These are phyloP conservation scores for Atalantia buxifolia DNA, from an alignment of 345 rosid species.

Conservation along the genomic window DNA sequence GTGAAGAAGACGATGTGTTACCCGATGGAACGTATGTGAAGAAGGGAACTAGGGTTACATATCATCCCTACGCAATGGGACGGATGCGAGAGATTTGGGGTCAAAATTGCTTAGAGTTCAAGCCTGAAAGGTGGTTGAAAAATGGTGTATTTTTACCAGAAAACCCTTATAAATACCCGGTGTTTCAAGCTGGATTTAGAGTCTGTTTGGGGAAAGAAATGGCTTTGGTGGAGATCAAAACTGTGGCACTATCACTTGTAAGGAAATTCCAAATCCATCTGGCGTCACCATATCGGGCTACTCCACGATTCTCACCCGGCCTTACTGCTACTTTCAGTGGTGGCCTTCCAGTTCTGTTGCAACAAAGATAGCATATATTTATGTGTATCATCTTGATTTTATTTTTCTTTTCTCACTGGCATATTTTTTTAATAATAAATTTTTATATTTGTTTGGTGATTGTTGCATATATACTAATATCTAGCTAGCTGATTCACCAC, in stretches of 20 bases:
- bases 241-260: slow-evolving; percentile 46
- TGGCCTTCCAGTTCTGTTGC: slow-evolving; percentile 44
- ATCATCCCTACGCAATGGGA: slow-evolving; percentile 84
- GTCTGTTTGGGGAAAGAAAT: slow-evolving; percentile 80
- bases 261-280: slow-evolving; percentile 36
- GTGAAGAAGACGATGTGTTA: slow-evolving; percentile 32
- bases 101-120: slow-evolving; percentile 54
- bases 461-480: not conserved
- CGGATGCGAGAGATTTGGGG: slow-evolving; percentile 73
- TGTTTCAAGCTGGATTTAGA: slow-evolving; percentile 21
- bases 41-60: slow-evolving; percentile 69
- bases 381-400: not conserved
- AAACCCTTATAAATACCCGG: slow-evolving; percentile 60
- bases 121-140: slow-evolving; percentile 73
- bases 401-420: not conserved
- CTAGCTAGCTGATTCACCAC: not conserved
- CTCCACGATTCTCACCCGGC: slow-evolving; percentile 45
- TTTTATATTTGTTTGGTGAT: no score
- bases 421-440: no score
- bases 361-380: slow-evolving; percentile 5
- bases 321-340: slow-evolving; percentile 55
- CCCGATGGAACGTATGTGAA: slow-evolving; percentile 55
- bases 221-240: slow-evolving; percentile 63
- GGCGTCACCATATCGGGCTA: not conserved
- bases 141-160: slow-evolving; percentile 39